Evolutionary conservation across 305 asterid species (phyloP).

Genomic region (Nicotiana rustica): DNA sequence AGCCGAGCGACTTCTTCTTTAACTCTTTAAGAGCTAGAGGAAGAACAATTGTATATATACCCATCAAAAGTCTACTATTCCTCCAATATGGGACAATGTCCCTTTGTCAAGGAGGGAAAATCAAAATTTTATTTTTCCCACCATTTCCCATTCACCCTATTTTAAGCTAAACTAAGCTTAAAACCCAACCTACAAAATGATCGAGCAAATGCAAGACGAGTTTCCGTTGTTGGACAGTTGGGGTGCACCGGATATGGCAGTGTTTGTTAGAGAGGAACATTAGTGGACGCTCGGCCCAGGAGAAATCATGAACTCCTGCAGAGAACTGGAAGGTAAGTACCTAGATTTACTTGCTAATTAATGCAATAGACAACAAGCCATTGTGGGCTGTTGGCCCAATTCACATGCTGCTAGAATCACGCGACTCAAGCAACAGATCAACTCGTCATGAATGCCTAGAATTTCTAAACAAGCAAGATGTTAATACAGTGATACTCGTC

Average conservation of each 20-base stretch:
- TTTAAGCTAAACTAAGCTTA: too few species aligned
- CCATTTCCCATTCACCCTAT: too few species aligned
- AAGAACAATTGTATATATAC: too few species aligned
- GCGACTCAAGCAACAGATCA: background rate
- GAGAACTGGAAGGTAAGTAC: slow-evolving; percentile 48
- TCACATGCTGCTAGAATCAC: slow-evolving; percentile 40
- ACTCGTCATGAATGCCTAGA: background rate
- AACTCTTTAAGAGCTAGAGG: too few species aligned
- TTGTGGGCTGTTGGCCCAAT: slow-evolving; percentile 54
- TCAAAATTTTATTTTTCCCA: too few species aligned
- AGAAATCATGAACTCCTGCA: slow-evolving; percentile 46
- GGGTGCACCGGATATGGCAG: slow-evolving; percentile 39
- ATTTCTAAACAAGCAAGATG: background rate
- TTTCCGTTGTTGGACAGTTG: slow-evolving; percentile 34
- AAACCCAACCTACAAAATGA: background rate
- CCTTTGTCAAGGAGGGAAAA: too few species aligned
- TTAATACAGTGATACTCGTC: slow-evolving; percentile 51
- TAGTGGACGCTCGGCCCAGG: slow-evolving; percentile 38
- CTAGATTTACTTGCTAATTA: slow-evolving; percentile 31
- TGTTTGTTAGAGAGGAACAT: slow-evolving; percentile 13
- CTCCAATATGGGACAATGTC: too few species aligned
- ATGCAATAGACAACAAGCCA: slow-evolving; percentile 22
- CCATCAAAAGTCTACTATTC: too few species aligned
- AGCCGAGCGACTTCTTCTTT: too few species aligned
- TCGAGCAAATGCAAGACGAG: slow-evolving; percentile 38